Evolutionary conservation across 2,329 filamentous ascomycete genomes (phyloP).

Genomic region (Nemania sp.): DNA sequence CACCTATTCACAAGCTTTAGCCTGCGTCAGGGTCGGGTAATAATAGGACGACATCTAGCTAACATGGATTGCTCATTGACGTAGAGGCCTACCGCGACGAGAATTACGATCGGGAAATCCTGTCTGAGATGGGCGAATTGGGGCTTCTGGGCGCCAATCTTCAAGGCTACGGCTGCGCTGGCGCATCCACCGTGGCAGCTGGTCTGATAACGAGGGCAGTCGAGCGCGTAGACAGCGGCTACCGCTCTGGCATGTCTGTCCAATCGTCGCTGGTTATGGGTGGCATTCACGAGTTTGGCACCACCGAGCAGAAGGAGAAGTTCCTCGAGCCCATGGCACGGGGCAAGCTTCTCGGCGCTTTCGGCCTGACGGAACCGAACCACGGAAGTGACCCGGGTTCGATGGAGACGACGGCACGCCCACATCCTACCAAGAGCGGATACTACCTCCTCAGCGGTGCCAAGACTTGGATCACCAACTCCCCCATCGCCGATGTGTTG

Average conservation of each 20-base stretch:
- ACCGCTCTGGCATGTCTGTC: constrained; percentile 92
- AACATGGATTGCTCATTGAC: constrained; percentile 9
- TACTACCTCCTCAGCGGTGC: constrained; percentile 82
- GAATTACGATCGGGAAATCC: constrained; percentile 84
- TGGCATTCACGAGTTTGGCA: constrained; percentile 87
- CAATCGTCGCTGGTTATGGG: constrained; percentile 95
- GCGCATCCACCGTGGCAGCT: constrained; percentile 87
- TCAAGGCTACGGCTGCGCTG: constrained; percentile 88
- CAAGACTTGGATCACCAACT: constrained; percentile 98
- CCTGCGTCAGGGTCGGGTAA: neutral
- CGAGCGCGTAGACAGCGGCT: constrained; percentile 90
- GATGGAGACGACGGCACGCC: constrained; percentile 89
- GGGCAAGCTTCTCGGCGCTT: constrained; percentile 84
- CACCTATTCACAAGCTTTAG: neutral
- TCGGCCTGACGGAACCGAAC: constrained; percentile 92
- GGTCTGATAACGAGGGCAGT: constrained; percentile 91
- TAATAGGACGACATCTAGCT: constrained; percentile 19
- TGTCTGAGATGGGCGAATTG: constrained; percentile 91
- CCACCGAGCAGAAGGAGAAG: constrained; percentile 87
- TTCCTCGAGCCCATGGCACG: constrained; percentile 85
- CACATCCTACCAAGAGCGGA: constrained; percentile 85
- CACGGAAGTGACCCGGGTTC: constrained; percentile 92
- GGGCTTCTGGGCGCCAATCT: constrained; percentile 90
- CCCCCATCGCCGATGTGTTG: constrained; percentile 85
- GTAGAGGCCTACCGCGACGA: constrained; percentile 75